Base-by-base conservation (phyloP, 768 basidiomycete genomes). In the Pleurotus tuber-regium region DNA sequence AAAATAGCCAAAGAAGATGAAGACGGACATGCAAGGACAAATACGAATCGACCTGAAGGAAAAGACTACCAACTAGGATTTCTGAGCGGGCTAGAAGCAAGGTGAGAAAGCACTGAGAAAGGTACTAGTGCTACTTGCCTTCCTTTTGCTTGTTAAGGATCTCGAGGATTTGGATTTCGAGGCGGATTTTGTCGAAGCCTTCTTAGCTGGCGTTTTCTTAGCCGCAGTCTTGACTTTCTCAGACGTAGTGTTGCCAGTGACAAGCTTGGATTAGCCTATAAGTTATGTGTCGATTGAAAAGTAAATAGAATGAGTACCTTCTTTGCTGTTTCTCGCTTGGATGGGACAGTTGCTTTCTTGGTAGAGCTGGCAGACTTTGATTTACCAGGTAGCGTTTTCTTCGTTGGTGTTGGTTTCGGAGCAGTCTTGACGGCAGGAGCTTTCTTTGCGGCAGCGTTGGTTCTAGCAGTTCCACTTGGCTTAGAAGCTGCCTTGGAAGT, bases 201-300 rank as follows among this genome's bases (percentile, higher is more conserved):
- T 65, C 63, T 74, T 72, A 24, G 63, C 57, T 7, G 70, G 66
- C 54, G 55, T 60, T 24, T 56, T 73, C 65, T 70, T 73, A 6
- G 70, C 67, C 7, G 73, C 69, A 12, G 63, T 60, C 59, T 73
- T 82, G 51, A 77, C 72, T 52, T 74, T 75, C 4, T 69, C 57
- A 26, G 70, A 41, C 19, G 75, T 70, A 16, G 75, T 61, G 19
- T 73, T 71, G 4, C 76, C 75, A 46, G 70, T 71, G 9, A 70
- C 67, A 56, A 68, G 66, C 77, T 77, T 33, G 25, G 35, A 33
- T 41, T 18, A 51, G 49, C 44, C 48, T 40, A 25, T 38, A 33
- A 33, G 19, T 25, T 7, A 38, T 24, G 28, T 21, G 12, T 11
- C 14, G 28, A 21, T 26, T n/a, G 28, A 36, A 28, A n/a, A 14